These are phyloP conservation scores for Dorcoceras hygrometricum DNA, from an alignment of 257 asterid species.

Conservation along the genomic window DNA sequence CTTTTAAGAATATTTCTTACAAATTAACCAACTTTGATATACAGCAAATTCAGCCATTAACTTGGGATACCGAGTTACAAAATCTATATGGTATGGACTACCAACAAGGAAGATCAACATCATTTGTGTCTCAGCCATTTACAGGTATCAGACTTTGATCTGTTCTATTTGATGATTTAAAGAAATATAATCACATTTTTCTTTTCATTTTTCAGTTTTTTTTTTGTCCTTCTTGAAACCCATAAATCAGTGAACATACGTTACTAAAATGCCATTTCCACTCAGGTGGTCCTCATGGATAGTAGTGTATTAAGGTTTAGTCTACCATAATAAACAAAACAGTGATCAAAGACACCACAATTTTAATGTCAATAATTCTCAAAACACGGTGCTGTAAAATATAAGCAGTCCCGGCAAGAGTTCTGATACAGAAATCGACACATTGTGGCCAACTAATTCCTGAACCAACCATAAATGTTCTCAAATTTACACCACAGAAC, in stretches of 20 bases:
- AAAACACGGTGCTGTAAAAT: conserved; percentile 8
- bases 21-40: conserved; percentile 11
- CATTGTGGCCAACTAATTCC: background rate
- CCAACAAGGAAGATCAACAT: conserved; percentile 56
- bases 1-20: background rate
- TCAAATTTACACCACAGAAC: background rate
- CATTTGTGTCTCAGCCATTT: conserved; percentile 56
- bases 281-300: conserved; percentile 33
- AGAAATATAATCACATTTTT: background rate
- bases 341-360: conserved; percentile 21
- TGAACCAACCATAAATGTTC: background rate
- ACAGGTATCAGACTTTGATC: conserved; percentile 44
- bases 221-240: background rate
- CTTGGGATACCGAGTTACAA: conserved; percentile 72
- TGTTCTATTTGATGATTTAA: conserved; percentile 10
- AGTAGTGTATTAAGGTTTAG: conserved; percentile 33
- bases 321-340: conserved; percentile 35
- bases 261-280: background rate
- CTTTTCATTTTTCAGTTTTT: too few relatives aligned
- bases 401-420: background rate
- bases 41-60: conserved; percentile 57
- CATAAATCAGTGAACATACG: background rate
- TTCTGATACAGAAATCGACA: background rate
- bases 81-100: conserved; percentile 54
- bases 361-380: conserved; percentile 22